Evolutionary conservation across 2,329 filamentous ascomycete species (phyloP), one percentile per base, ranked within the genome.

Genomic region (Bipolaris oryzae): DNA sequence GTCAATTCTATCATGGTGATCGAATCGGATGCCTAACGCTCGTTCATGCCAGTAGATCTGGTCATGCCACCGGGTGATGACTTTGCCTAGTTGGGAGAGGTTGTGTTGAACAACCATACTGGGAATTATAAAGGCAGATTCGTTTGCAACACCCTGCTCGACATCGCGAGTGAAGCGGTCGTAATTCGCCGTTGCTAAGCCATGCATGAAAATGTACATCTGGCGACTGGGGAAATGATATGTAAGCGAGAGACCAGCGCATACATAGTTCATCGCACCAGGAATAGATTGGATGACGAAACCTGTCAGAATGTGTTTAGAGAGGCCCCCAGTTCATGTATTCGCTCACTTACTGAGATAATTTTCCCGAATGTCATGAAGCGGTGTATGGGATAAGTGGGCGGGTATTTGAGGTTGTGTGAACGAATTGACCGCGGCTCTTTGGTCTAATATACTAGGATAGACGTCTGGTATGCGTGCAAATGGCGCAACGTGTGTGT

Each of bases 201-300:
- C 53, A 23, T 65, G 63, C 35, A 65, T 57, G 34, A 66, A 68
- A 21, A 59, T 44, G 38, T 66, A 65, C 57, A 63, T 64, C 1
- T 39, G 50, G n/a, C 38, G 53, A 20, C 34, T 64, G 3, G 48
- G 45, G 38, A 68, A 64, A 13, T 63, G 57, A 43, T 66, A 64
- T 1, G 64, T 67, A 51, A 66, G 66, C 1, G 66, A 67, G 11
- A 54, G 49, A 20, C 60, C 21, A 5, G 60, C 25, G 41, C 33
- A 58, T 1, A 49, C 35, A 3, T 35, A 9, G 5, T 20, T 16
- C 13, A 5, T 21, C 0, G 50, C 43, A 1, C 53, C 47, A 2
- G 59, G 55, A 4, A 55, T 41, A 0, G 55, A 62, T 33, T 63
- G 62, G 4, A 55, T 13, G 11, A 54, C 41, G 13, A 54, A 54